Percentiles rank a stretch among this genome's conserved stretches.
phyloP scores from a whole-genome alignment of 1,284 basidiomycete species.

The Coniophora puteana region DNA sequence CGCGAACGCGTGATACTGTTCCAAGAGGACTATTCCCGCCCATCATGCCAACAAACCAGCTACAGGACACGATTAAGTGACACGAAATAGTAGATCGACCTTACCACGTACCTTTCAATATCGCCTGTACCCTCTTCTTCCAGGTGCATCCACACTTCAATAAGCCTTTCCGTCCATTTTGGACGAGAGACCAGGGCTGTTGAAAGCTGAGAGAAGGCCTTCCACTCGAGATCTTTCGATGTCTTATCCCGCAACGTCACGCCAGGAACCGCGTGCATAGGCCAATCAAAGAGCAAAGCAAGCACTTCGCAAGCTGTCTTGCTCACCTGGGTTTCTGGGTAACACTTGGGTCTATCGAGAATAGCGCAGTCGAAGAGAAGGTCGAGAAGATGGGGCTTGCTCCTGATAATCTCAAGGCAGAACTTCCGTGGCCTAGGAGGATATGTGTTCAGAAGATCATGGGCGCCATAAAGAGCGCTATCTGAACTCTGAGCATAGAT shows the following conservation, averaged over 20 bases:
- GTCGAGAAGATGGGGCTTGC: slow-evolving; percentile 21
- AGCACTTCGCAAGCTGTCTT: slow-evolving; percentile 14
- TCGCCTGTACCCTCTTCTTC: slow-evolving; percentile 4
- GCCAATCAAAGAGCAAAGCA: slow-evolving; percentile 5
- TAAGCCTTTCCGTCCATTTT: slow-evolving; percentile 1
- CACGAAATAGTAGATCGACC: not conserved
- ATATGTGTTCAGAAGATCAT: slow-evolving; percentile 15
- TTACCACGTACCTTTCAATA: slow-evolving; percentile 2
- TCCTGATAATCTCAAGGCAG: slow-evolving; percentile 15
- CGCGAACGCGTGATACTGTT: slow-evolving; percentile 10
- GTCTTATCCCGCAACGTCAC: slow-evolving; percentile 3
- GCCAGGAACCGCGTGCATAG: slow-evolving; percentile 11
- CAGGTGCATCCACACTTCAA: slow-evolving; percentile 1
- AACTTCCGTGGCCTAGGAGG: slow-evolving; percentile 19
- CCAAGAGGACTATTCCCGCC: slow-evolving; percentile 10
- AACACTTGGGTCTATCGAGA: slow-evolving; percentile 16
- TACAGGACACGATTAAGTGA: not conserved
- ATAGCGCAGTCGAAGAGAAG: slow-evolving; percentile 18
- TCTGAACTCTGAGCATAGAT: slow-evolving; percentile 25
- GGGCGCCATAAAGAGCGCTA: slow-evolving; percentile 19
- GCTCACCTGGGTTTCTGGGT: slow-evolving; percentile 18
- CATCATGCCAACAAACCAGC: slow-evolving; percentile 10
- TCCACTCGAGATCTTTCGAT: slow-evolving; percentile 1
- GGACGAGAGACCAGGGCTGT: not conserved
- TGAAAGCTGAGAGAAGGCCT: not conserved